Base-by-base conservation (phyloP, 2,329 filamentous ascomycete species). In the Sporothrix brunneoviolacea region DNA sequence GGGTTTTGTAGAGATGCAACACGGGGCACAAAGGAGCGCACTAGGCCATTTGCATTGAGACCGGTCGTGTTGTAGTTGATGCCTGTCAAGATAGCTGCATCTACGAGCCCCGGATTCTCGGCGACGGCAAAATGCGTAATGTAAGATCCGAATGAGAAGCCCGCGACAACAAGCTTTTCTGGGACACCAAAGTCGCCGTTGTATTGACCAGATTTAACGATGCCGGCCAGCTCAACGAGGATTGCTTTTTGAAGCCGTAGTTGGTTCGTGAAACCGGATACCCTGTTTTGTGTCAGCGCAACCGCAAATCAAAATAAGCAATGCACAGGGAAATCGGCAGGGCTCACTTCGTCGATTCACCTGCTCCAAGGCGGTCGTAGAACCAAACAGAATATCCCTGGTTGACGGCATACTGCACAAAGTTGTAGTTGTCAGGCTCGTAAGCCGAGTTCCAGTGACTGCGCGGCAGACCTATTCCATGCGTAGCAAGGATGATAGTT, bases 381-480 rank as follows among this genome's bases (percentile, higher is more conserved):
- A 46, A 46, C 43, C 43, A 46, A 19, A 46, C 43, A 16, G 43
- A 46, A 32, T 46, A 46, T 30, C 43, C 43, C 32, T 37, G 6
- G 43, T 4, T 19, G 43, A 36, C 16, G 33, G 43, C 43, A 19
- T 46, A 32, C 43, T 46, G 43, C 3, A 46, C 43, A 46, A 46
- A 46, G 43, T 46, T 46, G 32, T 46, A 46, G 6, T 37, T 21
- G 8, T 36, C 43, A 4, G 43, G 43, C 33, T 37, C 32, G 12
- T 46, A 46, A 15, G 32, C 32, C 3, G 43, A 4, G 18, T 46
- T 46, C 32, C 30, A 46, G 32, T 46, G 43, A 6, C 8, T 37
- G 32, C 43, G 43, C 3, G 32, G 24, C 19, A 9, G 32, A 32
- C 43, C 43, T 8, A 46, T 46, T 15, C 43, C 43, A 19, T 46